A percentile compares a stretch with the other conserved stretches of the same genome.
Evolutionary conservation across 78 protist genomes (phyloP).

Genomic region (Dictyostelium intermedium): DNA sequence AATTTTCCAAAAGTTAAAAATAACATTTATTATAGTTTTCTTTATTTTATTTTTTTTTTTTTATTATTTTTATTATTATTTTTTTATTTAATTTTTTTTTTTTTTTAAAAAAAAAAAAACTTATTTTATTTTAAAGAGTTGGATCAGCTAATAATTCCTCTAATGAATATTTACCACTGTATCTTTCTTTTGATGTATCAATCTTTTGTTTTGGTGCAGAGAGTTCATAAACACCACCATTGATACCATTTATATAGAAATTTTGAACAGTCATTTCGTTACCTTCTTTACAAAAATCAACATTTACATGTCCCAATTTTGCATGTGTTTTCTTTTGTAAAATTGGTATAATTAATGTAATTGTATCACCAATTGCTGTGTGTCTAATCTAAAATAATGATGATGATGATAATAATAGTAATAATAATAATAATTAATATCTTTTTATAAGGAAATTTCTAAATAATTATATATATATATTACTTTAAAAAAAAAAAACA

Average conservation of each 20-base stretch:
- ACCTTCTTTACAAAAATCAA: conserved; percentile 33
- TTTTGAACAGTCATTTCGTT: background rate
- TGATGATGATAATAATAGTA: background rate
- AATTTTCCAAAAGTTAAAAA: no score
- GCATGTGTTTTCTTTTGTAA: background rate
- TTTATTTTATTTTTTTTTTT: background rate
- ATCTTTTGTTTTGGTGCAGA: background rate
- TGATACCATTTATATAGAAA: background rate
- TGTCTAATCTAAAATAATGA: background rate
- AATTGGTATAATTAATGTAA: conserved; percentile 7
- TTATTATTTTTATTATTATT: background rate
- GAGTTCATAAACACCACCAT: background rate
- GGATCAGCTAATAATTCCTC: background rate
- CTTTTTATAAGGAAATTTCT: no score
- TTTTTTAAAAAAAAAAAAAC: no score
- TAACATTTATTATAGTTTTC: no score
- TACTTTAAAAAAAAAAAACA: no score
- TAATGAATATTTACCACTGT: background rate
- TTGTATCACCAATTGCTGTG: background rate
- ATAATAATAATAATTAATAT: background rate
- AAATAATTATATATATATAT: no score
- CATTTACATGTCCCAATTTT: background rate
- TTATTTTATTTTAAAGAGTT: background rate
- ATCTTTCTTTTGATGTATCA: background rate
- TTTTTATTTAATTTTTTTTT: background rate